Conservation (phyloP, 495 filamentous ascomycete genomes). For the Penicillium simplicissimum region DNA sequence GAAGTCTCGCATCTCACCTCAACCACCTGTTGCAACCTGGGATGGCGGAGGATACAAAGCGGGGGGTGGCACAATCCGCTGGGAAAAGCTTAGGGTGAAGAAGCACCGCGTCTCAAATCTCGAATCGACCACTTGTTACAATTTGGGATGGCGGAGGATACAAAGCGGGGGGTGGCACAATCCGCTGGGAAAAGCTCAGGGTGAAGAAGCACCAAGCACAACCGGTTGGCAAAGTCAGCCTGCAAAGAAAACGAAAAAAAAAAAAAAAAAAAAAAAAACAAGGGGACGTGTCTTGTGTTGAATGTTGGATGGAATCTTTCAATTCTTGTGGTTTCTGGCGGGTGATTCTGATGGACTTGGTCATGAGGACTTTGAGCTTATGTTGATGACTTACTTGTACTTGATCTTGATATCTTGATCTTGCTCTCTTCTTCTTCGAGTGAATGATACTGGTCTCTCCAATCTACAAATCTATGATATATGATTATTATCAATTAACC, state of each 20-base stretch:
- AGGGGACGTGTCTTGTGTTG: not conserved
- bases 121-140: too few relatives aligned
- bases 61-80: not conserved
- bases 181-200: not conserved
- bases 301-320: not conserved
- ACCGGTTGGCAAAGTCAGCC: not conserved
- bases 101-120: not conserved
- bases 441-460: not conserved
- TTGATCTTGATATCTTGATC: not conserved
- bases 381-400: not conserved
- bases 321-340: not conserved
- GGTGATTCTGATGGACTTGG: not conserved
- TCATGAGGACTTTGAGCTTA: not conserved
- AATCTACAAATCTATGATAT: too few relatives aligned
- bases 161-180: not conserved
- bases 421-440: not conserved
- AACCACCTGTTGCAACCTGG: not conserved
- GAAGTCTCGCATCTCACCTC: not conserved
- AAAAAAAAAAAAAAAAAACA: not conserved
- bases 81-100: not conserved
- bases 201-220: constrained; percentile 1
- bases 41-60: not conserved
- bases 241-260: not conserved
- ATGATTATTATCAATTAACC: too few relatives aligned
- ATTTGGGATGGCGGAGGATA: too few relatives aligned